These are phyloP conservation scores for Gamarada debralockiae DNA, from an alignment of 495 filamentous ascomycete genomes.

Conservation along the genomic window DNA sequence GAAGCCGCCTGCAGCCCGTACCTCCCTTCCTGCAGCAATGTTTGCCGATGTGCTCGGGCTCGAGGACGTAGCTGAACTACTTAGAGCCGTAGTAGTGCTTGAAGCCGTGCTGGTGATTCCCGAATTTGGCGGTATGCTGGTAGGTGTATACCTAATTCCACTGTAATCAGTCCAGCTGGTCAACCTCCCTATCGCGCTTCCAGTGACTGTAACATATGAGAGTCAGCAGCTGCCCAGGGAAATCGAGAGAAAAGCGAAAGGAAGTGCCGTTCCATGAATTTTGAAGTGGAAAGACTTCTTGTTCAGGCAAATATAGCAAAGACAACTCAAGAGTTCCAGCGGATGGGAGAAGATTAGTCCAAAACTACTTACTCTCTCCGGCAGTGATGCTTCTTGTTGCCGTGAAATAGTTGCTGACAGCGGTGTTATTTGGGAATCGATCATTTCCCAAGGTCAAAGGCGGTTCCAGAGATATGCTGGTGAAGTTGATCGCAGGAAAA, in stretches of 20 bases:
- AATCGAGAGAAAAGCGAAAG: too few relatives aligned
- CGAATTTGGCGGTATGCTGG: too few relatives aligned
- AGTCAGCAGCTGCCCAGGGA: too few relatives aligned
- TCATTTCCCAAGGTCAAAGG: neutral
- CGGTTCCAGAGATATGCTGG: neutral
- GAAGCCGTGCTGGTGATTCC: too few relatives aligned
- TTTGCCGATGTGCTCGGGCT: neutral
- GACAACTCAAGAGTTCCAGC: too few relatives aligned
- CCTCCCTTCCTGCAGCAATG: neutral
- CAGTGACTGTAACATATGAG: too few relatives aligned
- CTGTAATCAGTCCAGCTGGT: constrained; percentile 1
- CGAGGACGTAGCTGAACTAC: neutral
- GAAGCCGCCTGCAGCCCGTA: neutral
- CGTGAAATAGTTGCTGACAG: constrained; percentile 9
- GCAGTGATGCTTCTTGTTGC: constrained; percentile 1
- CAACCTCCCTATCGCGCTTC: constrained; percentile 10
- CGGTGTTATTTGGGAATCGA: constrained; percentile 13
- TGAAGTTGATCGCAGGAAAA: neutral
- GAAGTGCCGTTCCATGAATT: too few relatives aligned
- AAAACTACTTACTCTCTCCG: too few relatives aligned
- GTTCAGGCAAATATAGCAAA: too few relatives aligned
- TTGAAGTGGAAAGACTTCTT: too few relatives aligned
- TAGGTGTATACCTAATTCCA: neutral
- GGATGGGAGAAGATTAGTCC: too few relatives aligned
- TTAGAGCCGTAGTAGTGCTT: neutral